Base-by-base conservation (phyloP, 441 rosid species). In the Cnidoscolus chayamansa region DNA sequence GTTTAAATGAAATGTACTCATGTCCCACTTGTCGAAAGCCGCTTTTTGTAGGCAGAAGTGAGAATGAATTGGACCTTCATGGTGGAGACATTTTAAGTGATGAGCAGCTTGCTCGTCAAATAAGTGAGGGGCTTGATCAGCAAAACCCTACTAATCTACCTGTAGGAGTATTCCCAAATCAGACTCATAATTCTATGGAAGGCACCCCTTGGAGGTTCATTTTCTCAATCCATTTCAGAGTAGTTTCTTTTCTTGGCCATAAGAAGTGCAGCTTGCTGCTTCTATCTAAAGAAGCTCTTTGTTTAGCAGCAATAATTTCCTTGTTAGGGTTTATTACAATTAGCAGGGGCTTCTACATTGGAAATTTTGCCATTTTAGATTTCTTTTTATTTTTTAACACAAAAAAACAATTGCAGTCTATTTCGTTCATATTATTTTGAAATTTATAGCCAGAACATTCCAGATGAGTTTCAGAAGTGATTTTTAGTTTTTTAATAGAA, bases 11-110 rank as follows among this genome's bases (percentile, higher is more conserved):
- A 51, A 87, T 78, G 77, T 93, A 91, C 76, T 93, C 98, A 13
- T 96, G 99, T 66, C 99, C 99, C 64, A 93, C 97, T 43, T 93
- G 99, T 84, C 89, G 99, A 70, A 96, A 96, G 88, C 99, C 99
- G 30, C 97, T 96, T 82, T 87, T 96, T 81, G 83, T 77, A 51
- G 84, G 86, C 56, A 82, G 96, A 84, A 71, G 78, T 63, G 98
- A 87, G 83, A 88, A 60, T 80, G 94, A 89, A 82, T 80, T 77
- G 65, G 84, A 65, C 67, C 83, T 76, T 74, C 88, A 16, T 53
- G 31, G 81, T 50, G 72, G 70, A 68, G 97, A 90, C 71, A 81
- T 83, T 74, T 83, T 83, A 66, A 81, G 79, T 35, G 91, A 90
- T 82, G 99, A 93, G 76, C 97, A 85, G 79, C 85, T 91, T 76